phyloP scores from a whole-genome alignment of 1,284 basidiomycete genomes.

The Tilletia horrida region DNA sequence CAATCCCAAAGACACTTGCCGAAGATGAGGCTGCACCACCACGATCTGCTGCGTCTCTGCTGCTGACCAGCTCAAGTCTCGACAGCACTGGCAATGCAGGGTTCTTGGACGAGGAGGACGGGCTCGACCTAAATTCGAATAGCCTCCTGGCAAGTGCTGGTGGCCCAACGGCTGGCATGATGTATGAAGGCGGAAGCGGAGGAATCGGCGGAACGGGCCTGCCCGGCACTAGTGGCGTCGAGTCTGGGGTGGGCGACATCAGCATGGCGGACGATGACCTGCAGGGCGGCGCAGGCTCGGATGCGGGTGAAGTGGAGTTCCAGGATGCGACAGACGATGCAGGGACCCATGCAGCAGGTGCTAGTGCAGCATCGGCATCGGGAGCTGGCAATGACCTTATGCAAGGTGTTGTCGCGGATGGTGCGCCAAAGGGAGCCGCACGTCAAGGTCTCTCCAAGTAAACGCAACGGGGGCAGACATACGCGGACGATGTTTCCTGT shows the following conservation, averaged over 20 bases:
- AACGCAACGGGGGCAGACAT: no score
- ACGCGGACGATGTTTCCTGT: no score
- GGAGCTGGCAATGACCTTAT: background rate
- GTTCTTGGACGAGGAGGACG: slow-evolving; percentile 12
- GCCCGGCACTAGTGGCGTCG: background rate
- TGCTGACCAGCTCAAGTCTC: slow-evolving; percentile 10
- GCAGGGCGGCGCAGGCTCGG: slow-evolving; percentile 8
- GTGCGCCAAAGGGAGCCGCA: background rate
- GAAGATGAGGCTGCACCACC: slow-evolving; percentile 41
- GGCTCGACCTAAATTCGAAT: background rate
- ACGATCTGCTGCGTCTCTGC: slow-evolving; percentile 18
- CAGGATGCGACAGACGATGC: slow-evolving; percentile 11
- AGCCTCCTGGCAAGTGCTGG: background rate
- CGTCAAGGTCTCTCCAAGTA: background rate
- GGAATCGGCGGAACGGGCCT: background rate
- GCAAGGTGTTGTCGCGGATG: slow-evolving; percentile 4
- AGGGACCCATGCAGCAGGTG: background rate
- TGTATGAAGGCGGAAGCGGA: background rate
- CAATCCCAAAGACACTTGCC: slow-evolving; percentile 36
- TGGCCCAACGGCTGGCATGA: background rate
- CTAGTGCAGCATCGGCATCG: background rate
- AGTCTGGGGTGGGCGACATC: slow-evolving; percentile 3
- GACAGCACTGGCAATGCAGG: slow-evolving; percentile 6
- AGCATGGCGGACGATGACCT: slow-evolving; percentile 13
- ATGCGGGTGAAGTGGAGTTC: slow-evolving; percentile 12